These are phyloP conservation scores for Lentinula raphanica DNA, from an alignment of 768 basidiomycete genomes.

Conservation along the genomic window DNA sequence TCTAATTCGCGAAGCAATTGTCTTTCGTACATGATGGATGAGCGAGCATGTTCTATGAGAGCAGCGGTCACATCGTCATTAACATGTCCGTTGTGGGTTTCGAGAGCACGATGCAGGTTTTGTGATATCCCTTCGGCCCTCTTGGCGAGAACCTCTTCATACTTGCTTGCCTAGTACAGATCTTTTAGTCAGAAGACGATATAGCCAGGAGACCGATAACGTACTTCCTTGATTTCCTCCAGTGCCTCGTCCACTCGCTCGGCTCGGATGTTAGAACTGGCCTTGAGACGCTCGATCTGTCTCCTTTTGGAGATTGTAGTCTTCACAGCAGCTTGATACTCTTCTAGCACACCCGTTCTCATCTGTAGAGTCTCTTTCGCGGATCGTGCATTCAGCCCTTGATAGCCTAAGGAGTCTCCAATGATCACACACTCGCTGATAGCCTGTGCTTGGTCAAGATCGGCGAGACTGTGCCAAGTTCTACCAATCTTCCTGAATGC, in stretches of 20 bases:
- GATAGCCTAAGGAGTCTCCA: constrained; percentile 95
- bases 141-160: constrained; percentile 77
- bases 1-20: constrained; percentile 87
- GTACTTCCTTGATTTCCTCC: constrained; percentile 89
- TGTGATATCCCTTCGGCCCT: constrained; percentile 93
- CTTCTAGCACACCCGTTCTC: constrained; percentile 87
- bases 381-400: constrained; percentile 93
- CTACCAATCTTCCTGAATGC: constrained; percentile 85
- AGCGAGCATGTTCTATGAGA: constrained; percentile 88
- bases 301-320: constrained; percentile 88
- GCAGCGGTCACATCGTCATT: constrained; percentile 90
- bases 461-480: constrained; percentile 81
- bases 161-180: constrained; percentile 71
- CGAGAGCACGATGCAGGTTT: constrained; percentile 83
- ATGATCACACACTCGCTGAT: constrained; percentile 93
- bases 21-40: constrained; percentile 87
- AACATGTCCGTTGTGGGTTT: constrained; percentile 78
- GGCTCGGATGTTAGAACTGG: constrained; percentile 78
- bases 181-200: neutral
- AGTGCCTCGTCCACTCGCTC: constrained; percentile 87
- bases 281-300: constrained; percentile 84
- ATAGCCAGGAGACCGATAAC: constrained; percentile 8
- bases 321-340: constrained; percentile 91
- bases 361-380: constrained; percentile 92
- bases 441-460: constrained; percentile 85